Evolutionary conservation across 768 basidiomycete species (phyloP), one percentile per base, ranked within the genome.

Genomic region (Crassisporium funariophilum): DNA sequence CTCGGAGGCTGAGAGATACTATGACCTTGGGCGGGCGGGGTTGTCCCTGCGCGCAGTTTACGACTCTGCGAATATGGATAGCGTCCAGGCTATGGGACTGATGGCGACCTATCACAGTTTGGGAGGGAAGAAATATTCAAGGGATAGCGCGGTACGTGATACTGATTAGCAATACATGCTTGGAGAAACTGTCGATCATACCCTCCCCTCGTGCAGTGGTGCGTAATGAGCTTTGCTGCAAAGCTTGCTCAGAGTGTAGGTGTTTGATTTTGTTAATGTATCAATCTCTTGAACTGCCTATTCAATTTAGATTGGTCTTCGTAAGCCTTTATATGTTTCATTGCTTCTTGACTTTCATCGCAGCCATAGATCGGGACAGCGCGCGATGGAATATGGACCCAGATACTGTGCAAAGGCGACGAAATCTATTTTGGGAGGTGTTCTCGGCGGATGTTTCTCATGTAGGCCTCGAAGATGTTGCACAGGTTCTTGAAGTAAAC

Each of bases 361-460:
- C 20, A 21, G 22, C 4, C 27, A 39, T 42, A 47, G 86, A 89
- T 66, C 81, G 87, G 16, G 87, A 88, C 54, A 82, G 84, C 46
- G 78, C 82, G 15, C 73, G 81, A 37, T 89, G 86, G 71, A 76
- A 81, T 55, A 73, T 89, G 67, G 75, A 78, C 38, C 64, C 77
- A 0, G 76, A 75, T 54, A 76, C 72, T 13, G 81, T 86, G 4
- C 77, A 87, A 55, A 73, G 77, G 37, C 74, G 87, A 35, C 73
- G 87, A 41, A 71, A 73, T 16, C 62, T 89, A 10, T 88, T 88
- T 53, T 89, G 85, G 83, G 86, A 89, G 54, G 64, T 86, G 1
- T 78, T 81, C 46, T 74, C 79, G n/a, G 63, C 78, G 1, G 86
- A 88, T 56, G 74, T 72, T 16, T 81, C 76, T 29, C 69, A 75